phyloP scores from a whole-genome alignment of 768 basidiomycete genomes.

The Rossbeevera mucosa region DNA sequence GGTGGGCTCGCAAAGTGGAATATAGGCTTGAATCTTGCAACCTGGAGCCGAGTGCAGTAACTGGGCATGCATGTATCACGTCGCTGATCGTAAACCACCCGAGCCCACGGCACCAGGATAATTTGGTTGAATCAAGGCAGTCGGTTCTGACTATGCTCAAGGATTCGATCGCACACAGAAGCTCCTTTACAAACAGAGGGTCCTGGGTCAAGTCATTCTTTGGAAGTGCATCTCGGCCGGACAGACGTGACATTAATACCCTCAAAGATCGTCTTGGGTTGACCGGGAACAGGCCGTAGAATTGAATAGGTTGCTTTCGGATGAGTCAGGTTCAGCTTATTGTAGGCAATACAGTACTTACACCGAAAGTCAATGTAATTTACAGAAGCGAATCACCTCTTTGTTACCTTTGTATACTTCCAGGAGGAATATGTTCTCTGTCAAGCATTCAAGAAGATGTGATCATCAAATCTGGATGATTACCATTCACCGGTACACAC shows the following conservation, averaged over 20 bases:
- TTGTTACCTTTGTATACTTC: too few relatives aligned
- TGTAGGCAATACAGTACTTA: too few relatives aligned
- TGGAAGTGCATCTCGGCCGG: constrained; percentile 2
- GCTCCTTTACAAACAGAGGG: constrained; percentile 5
- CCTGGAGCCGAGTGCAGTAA: background rate
- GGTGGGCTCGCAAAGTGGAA: too few relatives aligned
- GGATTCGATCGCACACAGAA: constrained; percentile 18
- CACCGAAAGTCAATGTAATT: too few relatives aligned
- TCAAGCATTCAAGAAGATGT: too few relatives aligned
- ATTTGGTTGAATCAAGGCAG: constrained; percentile 12
- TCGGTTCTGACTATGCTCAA: constrained; percentile 18
- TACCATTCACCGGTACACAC: too few relatives aligned
- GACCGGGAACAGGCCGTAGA: too few relatives aligned
- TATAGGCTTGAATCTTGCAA: constrained; percentile 10
- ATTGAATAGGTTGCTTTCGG: background rate
- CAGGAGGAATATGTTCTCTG: too few relatives aligned
- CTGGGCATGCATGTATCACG: constrained; percentile 14
- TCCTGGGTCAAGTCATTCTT: constrained; percentile 22
- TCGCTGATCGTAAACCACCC: constrained; percentile 3
- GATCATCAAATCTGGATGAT: too few relatives aligned
- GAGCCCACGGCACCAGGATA: background rate
- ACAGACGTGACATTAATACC: constrained; percentile 7
- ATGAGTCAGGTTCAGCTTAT: too few relatives aligned
- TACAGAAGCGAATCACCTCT: too few relatives aligned
- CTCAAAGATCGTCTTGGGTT: constrained; percentile 15